Evolutionary conservation across 371 early-diverging fungal genomes (phyloP).

Genomic region (Mucor circinelloides): DNA sequence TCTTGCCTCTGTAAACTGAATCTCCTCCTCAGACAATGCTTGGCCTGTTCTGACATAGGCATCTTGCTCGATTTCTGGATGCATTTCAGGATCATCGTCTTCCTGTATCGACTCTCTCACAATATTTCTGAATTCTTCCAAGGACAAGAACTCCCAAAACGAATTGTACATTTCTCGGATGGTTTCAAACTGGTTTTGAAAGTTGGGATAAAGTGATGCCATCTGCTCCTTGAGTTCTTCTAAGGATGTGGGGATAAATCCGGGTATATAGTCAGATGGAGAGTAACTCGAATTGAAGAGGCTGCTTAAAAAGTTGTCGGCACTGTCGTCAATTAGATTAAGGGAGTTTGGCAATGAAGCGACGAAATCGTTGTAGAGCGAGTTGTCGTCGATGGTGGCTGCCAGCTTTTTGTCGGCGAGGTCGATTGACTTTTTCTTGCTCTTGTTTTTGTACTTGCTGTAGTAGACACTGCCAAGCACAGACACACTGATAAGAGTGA

Average conservation of each 20-base stretch:
- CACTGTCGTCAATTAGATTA: background rate
- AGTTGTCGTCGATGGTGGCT: background rate
- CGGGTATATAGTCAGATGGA: slow-evolving; percentile 2
- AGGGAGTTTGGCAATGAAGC: slow-evolving; percentile 11
- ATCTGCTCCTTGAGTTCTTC: slow-evolving; percentile 29
- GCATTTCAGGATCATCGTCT: slow-evolving; percentile 13
- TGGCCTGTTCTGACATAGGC: slow-evolving; percentile 47
- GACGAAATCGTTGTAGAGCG: slow-evolving; percentile 17
- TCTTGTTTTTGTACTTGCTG: background rate
- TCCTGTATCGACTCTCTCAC: slow-evolving; percentile 31
- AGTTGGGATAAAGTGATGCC: slow-evolving; percentile 24
- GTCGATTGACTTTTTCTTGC: background rate
- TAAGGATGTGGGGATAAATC: slow-evolving; percentile 16
- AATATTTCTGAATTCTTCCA: slow-evolving; percentile 40
- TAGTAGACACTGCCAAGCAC: slow-evolving; percentile 20
- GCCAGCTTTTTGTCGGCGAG: background rate
- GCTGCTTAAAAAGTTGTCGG: slow-evolving; percentile 12
- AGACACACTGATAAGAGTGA: slow-evolving; percentile 15
- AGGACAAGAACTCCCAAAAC: slow-evolving; percentile 37
- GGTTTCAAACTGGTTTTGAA: slow-evolving; percentile 29
- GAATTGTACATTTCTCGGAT: slow-evolving; percentile 31
- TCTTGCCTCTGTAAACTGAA: slow-evolving; percentile 47
- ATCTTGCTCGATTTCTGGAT: slow-evolving; percentile 39
- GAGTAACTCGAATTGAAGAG: slow-evolving; percentile 4
- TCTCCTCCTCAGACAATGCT: slow-evolving; percentile 49